phyloP scores from a whole-genome alignment of 768 basidiomycete species.

The Favolaschia claudopus region DNA sequence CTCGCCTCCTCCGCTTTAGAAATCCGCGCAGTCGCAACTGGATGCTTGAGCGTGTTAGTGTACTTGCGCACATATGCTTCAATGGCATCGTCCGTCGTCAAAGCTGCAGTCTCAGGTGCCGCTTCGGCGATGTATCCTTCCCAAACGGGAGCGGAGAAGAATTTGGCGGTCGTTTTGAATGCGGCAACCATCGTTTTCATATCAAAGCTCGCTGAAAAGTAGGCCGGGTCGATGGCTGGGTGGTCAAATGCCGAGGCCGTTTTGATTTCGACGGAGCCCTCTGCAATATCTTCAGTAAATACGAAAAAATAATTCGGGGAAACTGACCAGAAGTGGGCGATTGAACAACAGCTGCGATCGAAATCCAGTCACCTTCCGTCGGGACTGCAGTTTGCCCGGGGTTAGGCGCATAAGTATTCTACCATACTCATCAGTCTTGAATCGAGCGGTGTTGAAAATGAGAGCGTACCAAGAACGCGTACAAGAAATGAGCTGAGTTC shows the following conservation, averaged over 20 bases:
- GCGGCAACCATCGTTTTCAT: conserved; percentile 11
- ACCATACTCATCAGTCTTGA: not conserved
- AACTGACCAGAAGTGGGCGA: conserved; percentile 16
- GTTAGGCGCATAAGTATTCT: conserved; percentile 10
- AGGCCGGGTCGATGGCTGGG: conserved; percentile 19
- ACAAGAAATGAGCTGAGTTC: conserved; percentile 8
- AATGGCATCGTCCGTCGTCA: conserved; percentile 3
- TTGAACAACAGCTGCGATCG: not conserved
- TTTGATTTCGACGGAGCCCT: conserved; percentile 5
- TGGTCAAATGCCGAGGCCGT: conserved; percentile 11
- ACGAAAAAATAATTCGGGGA: no score
- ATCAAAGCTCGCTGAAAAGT: conserved; percentile 15
- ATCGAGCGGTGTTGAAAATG: not conserved
- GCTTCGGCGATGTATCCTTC: conserved; percentile 8
- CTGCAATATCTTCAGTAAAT: not conserved
- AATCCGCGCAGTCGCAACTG: conserved; percentile 12
- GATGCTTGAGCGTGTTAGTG: conserved; percentile 4
- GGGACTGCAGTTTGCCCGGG: conserved; percentile 1
- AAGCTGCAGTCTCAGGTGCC: not conserved
- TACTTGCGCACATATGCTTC: conserved; percentile 16
- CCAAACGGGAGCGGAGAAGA: conserved; percentile 15
- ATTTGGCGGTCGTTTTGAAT: not conserved
- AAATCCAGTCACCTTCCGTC: conserved; percentile 7
- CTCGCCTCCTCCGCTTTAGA: not conserved
- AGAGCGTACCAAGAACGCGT: not conserved